Percentiles rank a stretch among this genome's conserved stretches.
phyloP scores from a whole-genome alignment of 2,329 filamentous ascomycete species.

The Monilinia fructigena region DNA sequence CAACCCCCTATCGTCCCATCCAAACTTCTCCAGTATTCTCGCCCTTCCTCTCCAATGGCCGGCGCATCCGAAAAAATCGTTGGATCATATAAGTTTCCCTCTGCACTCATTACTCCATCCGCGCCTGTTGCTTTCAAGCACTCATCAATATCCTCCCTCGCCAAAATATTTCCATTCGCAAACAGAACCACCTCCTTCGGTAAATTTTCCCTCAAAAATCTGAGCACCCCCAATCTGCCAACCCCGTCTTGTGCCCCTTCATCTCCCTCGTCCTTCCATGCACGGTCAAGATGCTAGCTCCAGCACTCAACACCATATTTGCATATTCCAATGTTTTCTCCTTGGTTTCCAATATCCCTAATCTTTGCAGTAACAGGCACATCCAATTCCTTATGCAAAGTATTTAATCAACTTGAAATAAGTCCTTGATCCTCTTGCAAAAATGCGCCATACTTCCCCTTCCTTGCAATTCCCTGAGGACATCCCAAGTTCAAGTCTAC shows the following conservation, averaged over 20 bases:
- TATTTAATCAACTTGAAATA: constrained; percentile 79
- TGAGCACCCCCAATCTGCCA: constrained; percentile 91
- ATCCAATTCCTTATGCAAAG: constrained; percentile 72
- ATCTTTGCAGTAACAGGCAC: constrained; percentile 96
- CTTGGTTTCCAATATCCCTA: constrained; percentile 75
- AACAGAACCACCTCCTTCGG: constrained; percentile 90
- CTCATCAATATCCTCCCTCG: constrained; percentile 70
- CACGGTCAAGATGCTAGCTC: constrained; percentile 89
- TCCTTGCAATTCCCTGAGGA: constrained; percentile 89
- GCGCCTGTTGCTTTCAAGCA: constrained; percentile 83
- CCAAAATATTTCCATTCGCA: constrained; percentile 91
- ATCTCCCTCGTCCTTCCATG: constrained; percentile 87
- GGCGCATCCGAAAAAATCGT: constrained; percentile 76
- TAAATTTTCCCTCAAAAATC: constrained; percentile 77
- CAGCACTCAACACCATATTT: constrained; percentile 78
- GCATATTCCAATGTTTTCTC: constrained; percentile 90
- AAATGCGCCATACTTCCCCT: constrained; percentile 90
- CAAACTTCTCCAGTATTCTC: constrained; percentile 82
- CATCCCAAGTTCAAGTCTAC: constrained; percentile 95
- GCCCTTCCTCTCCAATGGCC: constrained; percentile 59
- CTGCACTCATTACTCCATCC: constrained; percentile 93
- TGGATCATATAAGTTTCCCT: constrained; percentile 91
- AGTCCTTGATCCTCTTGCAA: constrained; percentile 88
- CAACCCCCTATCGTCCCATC: constrained; percentile 76
- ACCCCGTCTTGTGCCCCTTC: constrained; percentile 90